Percentiles rank a stretch among this genome's conserved stretches.
phyloP scores from a whole-genome alignment of 2,329 filamentous ascomycete genomes.

The Ophiosphaerella korrae region DNA sequence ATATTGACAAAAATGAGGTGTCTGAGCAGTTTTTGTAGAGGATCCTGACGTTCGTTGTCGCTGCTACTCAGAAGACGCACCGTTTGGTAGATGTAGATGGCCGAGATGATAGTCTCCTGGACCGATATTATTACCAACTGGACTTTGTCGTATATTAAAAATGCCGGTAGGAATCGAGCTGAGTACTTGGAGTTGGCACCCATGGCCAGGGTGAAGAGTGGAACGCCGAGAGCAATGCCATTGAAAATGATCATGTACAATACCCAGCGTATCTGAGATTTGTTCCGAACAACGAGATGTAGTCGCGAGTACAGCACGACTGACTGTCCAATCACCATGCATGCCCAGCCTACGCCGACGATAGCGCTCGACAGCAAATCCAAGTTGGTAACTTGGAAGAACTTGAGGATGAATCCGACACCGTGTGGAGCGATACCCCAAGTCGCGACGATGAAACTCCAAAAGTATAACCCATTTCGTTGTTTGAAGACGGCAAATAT shows the following conservation, averaged over 20 bases:
- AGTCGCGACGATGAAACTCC: slow-evolving; percentile 52
- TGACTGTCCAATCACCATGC: slow-evolving; percentile 65
- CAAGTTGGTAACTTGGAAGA: slow-evolving; percentile 40
- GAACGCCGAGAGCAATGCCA: slow-evolving; percentile 58
- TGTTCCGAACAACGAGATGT: slow-evolving; percentile 61
- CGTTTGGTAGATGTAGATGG: slow-evolving; percentile 59
- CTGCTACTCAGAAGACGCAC: slow-evolving; percentile 20
- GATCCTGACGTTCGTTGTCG: slow-evolving; percentile 16
- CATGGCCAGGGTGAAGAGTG: slow-evolving; percentile 59
- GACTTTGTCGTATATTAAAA: slow-evolving; percentile 49
- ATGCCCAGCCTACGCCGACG: slow-evolving; percentile 61
- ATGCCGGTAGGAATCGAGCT: slow-evolving; percentile 31
- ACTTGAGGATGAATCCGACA: slow-evolving; percentile 51
- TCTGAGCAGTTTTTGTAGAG: slow-evolving; percentile 15
- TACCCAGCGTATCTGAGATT: slow-evolving; percentile 52
- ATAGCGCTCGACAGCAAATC: slow-evolving; percentile 43
- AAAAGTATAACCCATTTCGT: slow-evolving; percentile 55
- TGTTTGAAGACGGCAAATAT: slow-evolving; percentile 53
- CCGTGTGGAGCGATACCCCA: slow-evolving; percentile 52
- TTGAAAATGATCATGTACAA: slow-evolving; percentile 63
- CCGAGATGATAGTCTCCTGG: slow-evolving; percentile 45
- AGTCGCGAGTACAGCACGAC: slow-evolving; percentile 66
- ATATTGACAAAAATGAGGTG: slow-evolving; percentile 30
- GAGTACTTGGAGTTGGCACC: slow-evolving; percentile 51
- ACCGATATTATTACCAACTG: slow-evolving; percentile 47